phyloP scores from a whole-genome alignment of 2,329 filamentous ascomycete species.

The Pyricularia sp. region DNA sequence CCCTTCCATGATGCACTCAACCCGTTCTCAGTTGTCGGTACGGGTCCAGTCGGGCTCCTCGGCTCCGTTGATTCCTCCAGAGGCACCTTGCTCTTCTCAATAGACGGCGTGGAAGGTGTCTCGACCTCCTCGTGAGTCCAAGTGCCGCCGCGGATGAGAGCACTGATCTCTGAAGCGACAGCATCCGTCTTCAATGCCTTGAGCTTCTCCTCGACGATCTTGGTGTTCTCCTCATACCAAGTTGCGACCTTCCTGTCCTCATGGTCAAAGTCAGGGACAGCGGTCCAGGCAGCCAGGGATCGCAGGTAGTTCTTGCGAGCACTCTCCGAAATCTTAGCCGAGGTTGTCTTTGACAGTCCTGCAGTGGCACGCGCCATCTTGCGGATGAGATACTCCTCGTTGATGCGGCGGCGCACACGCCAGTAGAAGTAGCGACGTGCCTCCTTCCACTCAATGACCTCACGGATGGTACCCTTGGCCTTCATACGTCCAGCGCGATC shows the following conservation, averaged over 20 bases:
- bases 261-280: conserved; percentile 63
- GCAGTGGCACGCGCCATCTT: conserved; percentile 54
- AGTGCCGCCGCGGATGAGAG: conserved; percentile 46
- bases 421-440: conserved; percentile 99
- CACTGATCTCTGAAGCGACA: conserved; percentile 53
- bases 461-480: conserved; percentile 90
- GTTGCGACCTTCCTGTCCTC: conserved; percentile 77
- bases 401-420: conserved; percentile 91
- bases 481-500: conserved; percentile 96
- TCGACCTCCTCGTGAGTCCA: not conserved
- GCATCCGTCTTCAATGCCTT: conserved; percentile 71
- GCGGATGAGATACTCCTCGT: conserved; percentile 94
- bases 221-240: conserved; percentile 95
- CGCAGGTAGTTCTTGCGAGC: conserved; percentile 59
- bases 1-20: conserved; percentile 76
- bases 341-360: conserved; percentile 13
- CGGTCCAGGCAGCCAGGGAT: conserved; percentile 75
- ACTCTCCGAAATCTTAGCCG: conserved; percentile 21
- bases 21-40: conserved; percentile 35
- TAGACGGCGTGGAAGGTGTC: not conserved
- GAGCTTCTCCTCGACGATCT: conserved; percentile 73
- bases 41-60: not conserved
- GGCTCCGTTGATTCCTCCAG: not conserved
- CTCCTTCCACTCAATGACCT: conserved; percentile 75
- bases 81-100: not conserved